Evolutionary conservation across 2,329 filamentous ascomycete genomes (phyloP), one percentile per base, ranked within the genome.

Genomic region (Onygenales sp.): DNA sequence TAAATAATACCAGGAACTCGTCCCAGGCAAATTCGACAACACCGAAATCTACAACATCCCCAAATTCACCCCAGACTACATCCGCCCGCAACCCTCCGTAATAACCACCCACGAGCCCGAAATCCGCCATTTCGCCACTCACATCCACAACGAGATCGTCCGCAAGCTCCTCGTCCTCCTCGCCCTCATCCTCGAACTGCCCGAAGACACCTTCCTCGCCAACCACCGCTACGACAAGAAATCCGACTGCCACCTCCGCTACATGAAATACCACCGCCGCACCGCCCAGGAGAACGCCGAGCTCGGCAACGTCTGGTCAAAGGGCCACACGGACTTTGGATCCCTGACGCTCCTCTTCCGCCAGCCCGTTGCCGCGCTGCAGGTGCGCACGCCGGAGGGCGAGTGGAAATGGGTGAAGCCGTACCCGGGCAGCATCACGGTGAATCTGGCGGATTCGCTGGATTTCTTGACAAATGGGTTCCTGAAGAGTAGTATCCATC

Each of bases 181-280:
- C 51, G 82, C 82, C 5, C 75, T 83, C 38, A 71, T 84, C 0
- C 72, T 85, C 0, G 75, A 85, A 59, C 69, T 86, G 0, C 78
- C 80, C 38, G 81, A 85, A 60, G 75, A 82, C 2, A 73, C 77
- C 53, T 70, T 85, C 36, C 72, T 79, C 57, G 70, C 74, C 14
- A 69, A 78, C 7, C 82, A 85, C 63, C 72, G 70, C 13, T 85
- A 83, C 63, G 74, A 82, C 2, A 71, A 75, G n/a, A 73, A 78
- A 32, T 75, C 78, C 14, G 80, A 84, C 56, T 79, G 80, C 27
- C 80, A 84, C 54, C 71, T 84, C n/a, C 75, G 82, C 2, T 84
- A 83, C 63, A 84, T 84, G 79, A 72, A 77, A 48, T 83, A 83
- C 56, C 71, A 72, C 7, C 73, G 74, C 0, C 76, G 79, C 38